Evolutionary conservation across 2,329 filamentous ascomycete species (phyloP), one percentile per base, ranked within the genome.

Genomic region (Xylaria sp.): DNA sequence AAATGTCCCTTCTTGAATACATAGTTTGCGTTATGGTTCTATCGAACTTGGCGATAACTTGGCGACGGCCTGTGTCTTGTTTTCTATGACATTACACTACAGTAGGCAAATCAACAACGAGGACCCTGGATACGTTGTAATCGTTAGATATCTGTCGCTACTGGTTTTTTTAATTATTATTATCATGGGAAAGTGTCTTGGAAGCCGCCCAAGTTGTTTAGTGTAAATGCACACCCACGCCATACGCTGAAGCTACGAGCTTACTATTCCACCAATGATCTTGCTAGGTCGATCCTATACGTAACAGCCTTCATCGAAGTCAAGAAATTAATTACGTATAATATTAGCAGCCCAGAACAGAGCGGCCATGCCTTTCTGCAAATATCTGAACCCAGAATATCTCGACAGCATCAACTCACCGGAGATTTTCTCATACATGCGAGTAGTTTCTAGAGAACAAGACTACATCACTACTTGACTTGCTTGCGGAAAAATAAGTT

Each of bases 351-450:
- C 44, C 6, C 3, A 27, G n/a, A 10, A 15, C 22, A 56, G 25
- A 17, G 25, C 5, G 2, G 33, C 27, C 33, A 20, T 50, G 3
- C 25, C 27, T 33, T 29, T 51, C 10, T 22, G 17, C 20, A 11
- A 44, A 22, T 38, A 42, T 44, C 13, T 3, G 11, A 20, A 51
- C 36, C 10, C 36, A 15, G 42, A 33, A 13, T 51, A 51, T 42
- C 51, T 29, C 5, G 20, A 53, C n/a, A n/a, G 10, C 22, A 29
- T 7, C 31, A 50, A 9, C 27, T 27, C 25, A 36, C n/a, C 42
- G 25, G 25, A 22, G 25, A 6, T 45, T 36, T 29, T 56, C 57
- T 51, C 36, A 29, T 61, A 29, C 29, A 50, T 64, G 59, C 27
- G 45, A 29, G n/a, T n/a, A 11, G 31, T 55, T 33, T 33, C 5